Conservation (phyloP, 495 filamentous ascomycete genomes). For the Tetracladium marchalianum region DNA sequence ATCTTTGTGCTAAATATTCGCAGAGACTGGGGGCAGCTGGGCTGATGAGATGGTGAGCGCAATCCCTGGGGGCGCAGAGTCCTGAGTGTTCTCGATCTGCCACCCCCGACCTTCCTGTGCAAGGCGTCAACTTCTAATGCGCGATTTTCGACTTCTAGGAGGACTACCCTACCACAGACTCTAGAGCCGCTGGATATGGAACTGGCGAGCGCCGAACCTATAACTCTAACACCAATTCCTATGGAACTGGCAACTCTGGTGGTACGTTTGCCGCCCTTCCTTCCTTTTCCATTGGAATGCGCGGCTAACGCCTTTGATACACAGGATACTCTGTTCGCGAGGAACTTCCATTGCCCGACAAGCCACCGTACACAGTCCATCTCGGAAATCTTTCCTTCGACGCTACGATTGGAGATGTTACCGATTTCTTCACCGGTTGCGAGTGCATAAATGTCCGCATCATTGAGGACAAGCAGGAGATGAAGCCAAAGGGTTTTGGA, state of each 20-base stretch:
- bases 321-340: conserved; percentile 65
- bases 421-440: conserved; percentile 77
- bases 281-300: background rate
- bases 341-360: conserved; percentile 73
- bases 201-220: conserved; percentile 18
- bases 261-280: conserved; percentile 7
- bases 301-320: conserved; percentile 1
- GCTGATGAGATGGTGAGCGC: conserved; percentile 84
- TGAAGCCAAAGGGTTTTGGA: conserved; percentile 92
- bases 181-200: conserved; percentile 15
- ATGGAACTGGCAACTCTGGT: conserved; percentile 14
- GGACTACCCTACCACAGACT: conserved; percentile 7
- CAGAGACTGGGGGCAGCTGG: conserved; percentile 81
- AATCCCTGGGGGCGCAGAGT: no score
- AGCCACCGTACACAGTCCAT: conserved; percentile 91
- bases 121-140: conserved; percentile 8
- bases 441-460: conserved; percentile 82
- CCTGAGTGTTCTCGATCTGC: conserved; percentile 58
- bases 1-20: conserved; percentile 27
- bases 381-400: conserved; percentile 95
- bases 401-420: conserved; percentile 68
- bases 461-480: conserved; percentile 87
- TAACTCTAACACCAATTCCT: conserved; percentile 17
- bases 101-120: background rate
- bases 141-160: background rate